These are phyloP conservation scores for Erysiphe pulchra DNA, from an alignment of 2,329 filamentous ascomycete species.

Conservation along the genomic window DNA sequence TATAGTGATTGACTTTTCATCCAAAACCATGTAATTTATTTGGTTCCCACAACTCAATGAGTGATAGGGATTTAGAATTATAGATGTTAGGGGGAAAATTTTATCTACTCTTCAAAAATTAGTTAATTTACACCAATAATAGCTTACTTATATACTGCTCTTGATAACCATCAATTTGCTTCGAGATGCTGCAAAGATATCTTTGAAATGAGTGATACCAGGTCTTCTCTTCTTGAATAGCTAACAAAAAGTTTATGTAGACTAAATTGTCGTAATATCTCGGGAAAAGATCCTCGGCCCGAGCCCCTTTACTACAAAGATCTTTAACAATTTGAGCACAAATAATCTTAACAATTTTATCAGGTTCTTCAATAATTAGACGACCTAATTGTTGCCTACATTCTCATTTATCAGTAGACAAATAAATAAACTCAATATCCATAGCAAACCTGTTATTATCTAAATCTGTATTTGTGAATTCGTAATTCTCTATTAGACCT, in stretches of 20 bases:
- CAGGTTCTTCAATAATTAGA: conserved; percentile 6
- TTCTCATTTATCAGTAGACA: neutral
- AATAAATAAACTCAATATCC: neutral
- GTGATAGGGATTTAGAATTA: conserved; percentile 1
- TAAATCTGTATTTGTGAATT: conserved; percentile 3
- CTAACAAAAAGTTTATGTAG: conserved; percentile 1
- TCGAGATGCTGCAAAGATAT: too few species aligned
- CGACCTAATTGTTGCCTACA: conserved; percentile 7
- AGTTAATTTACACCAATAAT: too few species aligned
- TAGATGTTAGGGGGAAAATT: conserved; percentile 1
- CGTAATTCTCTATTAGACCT: conserved; percentile 3
- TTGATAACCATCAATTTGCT: too few species aligned
- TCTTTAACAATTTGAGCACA: conserved; percentile 7
- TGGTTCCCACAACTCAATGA: conserved; percentile 1
- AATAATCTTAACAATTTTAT: conserved; percentile 9
- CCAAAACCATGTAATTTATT: conserved; percentile 2
- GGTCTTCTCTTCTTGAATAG: too few species aligned
- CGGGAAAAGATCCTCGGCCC: conserved; percentile 7
- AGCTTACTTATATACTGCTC: too few species aligned
- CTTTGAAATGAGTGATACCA: too few species aligned
- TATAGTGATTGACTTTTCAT: conserved; percentile 1
- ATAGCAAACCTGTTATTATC: conserved; percentile 5
- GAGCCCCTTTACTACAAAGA: conserved; percentile 3
- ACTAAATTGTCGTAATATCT: conserved; percentile 1
- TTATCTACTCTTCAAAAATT: neutral